A percentile compares a stretch with the other conserved stretches of the same genome.
These are phyloP conservation scores for Isoetes engelmannii DNA, from an alignment of 83 land plant species.

Conservation along the genomic window DNA sequence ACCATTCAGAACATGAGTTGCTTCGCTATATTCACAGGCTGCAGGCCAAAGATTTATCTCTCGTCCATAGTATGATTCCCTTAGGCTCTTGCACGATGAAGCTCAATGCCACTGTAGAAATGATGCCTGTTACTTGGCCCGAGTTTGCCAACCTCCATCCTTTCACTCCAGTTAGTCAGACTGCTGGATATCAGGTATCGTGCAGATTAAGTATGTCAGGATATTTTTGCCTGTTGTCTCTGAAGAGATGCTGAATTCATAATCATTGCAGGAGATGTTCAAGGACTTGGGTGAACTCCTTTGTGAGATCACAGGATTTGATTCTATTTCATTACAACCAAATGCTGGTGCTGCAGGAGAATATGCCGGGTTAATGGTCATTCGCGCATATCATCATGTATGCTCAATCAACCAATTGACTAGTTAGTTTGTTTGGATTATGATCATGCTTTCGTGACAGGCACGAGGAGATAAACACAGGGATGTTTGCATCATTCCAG, in stretches of 20 bases:
- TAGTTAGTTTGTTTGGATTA: neutral
- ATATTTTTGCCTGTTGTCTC: too few species aligned
- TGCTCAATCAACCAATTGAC: slow-evolving; percentile 5
- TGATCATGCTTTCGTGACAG: slow-evolving; percentile 25
- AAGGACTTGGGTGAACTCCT: slow-evolving; percentile 66
- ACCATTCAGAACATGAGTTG: slow-evolving; percentile 96
- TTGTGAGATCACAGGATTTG: slow-evolving; percentile 92
- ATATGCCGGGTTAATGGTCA: slow-evolving; percentile 99
- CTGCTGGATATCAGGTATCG: slow-evolving; percentile 81
- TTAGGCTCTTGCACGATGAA: slow-evolving; percentile 99
- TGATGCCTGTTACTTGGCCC: slow-evolving; percentile 98
- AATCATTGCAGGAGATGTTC: slow-evolving; percentile 75
- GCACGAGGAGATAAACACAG: slow-evolving; percentile 86
- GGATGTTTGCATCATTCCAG: slow-evolving; percentile 95
- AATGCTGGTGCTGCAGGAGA: slow-evolving; percentile 99
- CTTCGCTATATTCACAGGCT: slow-evolving; percentile 76
- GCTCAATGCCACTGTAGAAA: slow-evolving; percentile 92
- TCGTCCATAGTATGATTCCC: slow-evolving; percentile 97
- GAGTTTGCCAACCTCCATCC: slow-evolving; percentile 83
- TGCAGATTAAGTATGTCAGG: too few species aligned
- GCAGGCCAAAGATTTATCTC: slow-evolving; percentile 81
- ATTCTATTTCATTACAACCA: slow-evolving; percentile 96
- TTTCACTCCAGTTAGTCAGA: slow-evolving; percentile 83
- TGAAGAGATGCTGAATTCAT: too few species aligned
- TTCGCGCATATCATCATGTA: slow-evolving; percentile 96